Conservation (phyloP, 768 basidiomycete species). For the Russula sp. region DNA sequence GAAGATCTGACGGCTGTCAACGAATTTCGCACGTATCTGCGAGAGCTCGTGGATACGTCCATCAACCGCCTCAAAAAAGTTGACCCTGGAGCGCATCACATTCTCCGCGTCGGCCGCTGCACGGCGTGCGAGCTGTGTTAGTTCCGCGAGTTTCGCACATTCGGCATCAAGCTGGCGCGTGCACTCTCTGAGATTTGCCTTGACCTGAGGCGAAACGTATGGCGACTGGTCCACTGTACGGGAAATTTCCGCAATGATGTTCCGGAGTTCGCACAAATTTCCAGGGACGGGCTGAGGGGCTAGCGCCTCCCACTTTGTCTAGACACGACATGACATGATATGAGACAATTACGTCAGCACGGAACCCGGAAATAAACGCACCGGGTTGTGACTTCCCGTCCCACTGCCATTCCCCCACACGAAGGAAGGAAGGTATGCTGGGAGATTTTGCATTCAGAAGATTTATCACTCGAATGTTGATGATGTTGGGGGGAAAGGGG, state of each 20-base stretch:
- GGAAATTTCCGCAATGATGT: not conserved
- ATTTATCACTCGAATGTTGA: not conserved
- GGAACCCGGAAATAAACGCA: not conserved
- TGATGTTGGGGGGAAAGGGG: not conserved
- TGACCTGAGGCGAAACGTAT: not conserved
- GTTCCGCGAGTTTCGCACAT: not conserved
- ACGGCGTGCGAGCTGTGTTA: not conserved
- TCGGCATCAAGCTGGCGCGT: conserved; percentile 8
- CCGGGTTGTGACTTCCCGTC: not conserved
- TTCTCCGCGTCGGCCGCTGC: not conserved
- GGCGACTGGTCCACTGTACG: not conserved
- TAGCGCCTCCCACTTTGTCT: not conserved
- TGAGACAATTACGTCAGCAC: not conserved
- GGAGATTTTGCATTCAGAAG: not conserved
- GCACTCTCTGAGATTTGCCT: not conserved
- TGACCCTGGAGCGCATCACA: conserved; percentile 9
- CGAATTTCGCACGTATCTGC: conserved; percentile 1
- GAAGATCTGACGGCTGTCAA: conserved; percentile 2
- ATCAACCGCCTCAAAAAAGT: not conserved
- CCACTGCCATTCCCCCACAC: not conserved
- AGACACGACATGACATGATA: no score
- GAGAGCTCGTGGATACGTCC: not conserved
- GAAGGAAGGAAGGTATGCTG: not conserved
- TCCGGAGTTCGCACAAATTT: not conserved
- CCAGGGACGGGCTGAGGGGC: conserved; percentile 2